A percentile compares a stretch with the other conserved stretches of the same genome.
Evolutionary conservation across 2,329 filamentous ascomycete genomes (phyloP).

Genomic region (Microsporum canis): DNA sequence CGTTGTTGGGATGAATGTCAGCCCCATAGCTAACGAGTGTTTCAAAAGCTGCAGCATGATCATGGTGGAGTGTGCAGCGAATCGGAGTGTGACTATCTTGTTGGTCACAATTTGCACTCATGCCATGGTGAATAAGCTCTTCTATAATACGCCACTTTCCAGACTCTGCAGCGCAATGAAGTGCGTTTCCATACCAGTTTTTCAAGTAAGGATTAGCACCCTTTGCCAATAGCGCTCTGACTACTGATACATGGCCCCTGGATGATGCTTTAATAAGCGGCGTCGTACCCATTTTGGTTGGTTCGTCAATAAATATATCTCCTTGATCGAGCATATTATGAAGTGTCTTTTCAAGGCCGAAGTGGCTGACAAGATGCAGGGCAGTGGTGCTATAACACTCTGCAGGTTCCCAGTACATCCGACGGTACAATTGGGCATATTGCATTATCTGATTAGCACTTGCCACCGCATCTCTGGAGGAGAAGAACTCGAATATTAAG

Average conservation of each 20-base stretch:
- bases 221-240: not conserved
- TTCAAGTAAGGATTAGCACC: not conserved
- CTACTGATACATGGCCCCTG: not conserved
- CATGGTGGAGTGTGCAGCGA: not conserved
- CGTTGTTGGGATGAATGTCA: not conserved
- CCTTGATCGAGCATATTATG: not conserved
- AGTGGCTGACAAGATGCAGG: conserved; percentile 2
- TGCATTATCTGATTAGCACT: conserved; percentile 1
- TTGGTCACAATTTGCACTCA: not conserved
- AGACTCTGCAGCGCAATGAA: conserved; percentile 3
- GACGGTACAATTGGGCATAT: not conserved
- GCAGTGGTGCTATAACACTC: conserved; percentile 1
- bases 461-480: not conserved
- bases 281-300: not conserved
- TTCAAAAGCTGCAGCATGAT: conserved; percentile 1
- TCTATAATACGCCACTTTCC: not conserved
- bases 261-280: conserved; percentile 1
- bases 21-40: not conserved
- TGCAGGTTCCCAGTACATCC: not conserved
- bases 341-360: not conserved
- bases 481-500: not conserved
- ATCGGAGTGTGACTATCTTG: not conserved
- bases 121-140: not conserved
- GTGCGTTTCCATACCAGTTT: conserved; percentile 2
- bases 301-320: not conserved